Percentiles rank a stretch among this genome's conserved stretches.
These are phyloP conservation scores for Colletotrichum plurivorum DNA, from an alignment of 2,329 filamentous ascomycete species.

Conservation along the genomic window DNA sequence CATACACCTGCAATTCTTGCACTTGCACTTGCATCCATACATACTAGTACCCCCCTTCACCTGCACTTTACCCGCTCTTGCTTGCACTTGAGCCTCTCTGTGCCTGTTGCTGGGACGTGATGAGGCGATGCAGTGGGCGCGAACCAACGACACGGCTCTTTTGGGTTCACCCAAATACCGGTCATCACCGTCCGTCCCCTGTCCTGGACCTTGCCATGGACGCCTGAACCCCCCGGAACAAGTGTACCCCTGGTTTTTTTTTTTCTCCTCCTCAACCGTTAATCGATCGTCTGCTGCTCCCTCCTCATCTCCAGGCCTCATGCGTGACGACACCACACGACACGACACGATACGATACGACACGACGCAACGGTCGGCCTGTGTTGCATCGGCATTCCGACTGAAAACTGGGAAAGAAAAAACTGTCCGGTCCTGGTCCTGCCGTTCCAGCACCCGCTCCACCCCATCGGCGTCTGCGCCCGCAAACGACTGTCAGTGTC, in stretches of 20 bases:
- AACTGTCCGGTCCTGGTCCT: conserved; percentile 3
- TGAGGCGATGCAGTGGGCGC: conserved; percentile 3
- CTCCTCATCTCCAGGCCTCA: not conserved
- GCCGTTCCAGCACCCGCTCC: conserved; percentile 5
- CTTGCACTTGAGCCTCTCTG: no score
- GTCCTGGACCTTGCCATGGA: no score
- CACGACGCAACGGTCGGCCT: not conserved
- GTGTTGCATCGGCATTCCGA: not conserved
- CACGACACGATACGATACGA: not conserved
- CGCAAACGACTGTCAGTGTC: conserved; percentile 26
- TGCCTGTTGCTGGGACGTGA: not conserved
- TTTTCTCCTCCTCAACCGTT: no score
- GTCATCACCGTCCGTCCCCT: conserved; percentile 9
- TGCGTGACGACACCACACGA: conserved; percentile 22
- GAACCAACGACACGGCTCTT: not conserved
- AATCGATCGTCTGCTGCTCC: no score
- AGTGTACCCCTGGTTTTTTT: no score
- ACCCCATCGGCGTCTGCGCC: conserved; percentile 20
- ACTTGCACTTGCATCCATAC: no score
- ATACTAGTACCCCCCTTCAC: no score
- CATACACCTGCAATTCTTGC: no score
- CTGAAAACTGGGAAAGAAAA: conserved; percentile 1
- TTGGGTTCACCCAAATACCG: conserved; percentile 1
- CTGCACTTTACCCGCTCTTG: no score
- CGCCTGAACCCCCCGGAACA: no score